Base-by-base conservation (phyloP, 768 basidiomycete genomes). In the Lactifluus hygrophoroides region DNA sequence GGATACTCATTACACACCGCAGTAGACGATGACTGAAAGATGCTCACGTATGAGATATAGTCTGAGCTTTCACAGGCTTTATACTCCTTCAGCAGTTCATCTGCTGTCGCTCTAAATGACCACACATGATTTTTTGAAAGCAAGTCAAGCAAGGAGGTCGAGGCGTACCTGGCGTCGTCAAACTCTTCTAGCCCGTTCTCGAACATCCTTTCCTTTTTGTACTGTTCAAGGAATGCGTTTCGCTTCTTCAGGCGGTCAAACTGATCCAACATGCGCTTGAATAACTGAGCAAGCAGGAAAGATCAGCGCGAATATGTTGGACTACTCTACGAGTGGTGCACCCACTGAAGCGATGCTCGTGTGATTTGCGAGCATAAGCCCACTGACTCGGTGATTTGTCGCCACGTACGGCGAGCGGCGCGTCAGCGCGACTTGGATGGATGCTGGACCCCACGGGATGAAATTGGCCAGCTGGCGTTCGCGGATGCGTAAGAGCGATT, bases 401-500 rank as follows among this genome's bases (percentile, higher is more conserved):
- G 83, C 78, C 53, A 96, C 75, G 67, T 95, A 95, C 6, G 93
- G 94, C 16, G 91, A 94, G 66, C 82, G 85, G 57, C 90, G 85
- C 1, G 94, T 96, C 59, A 97, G 74, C 5, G 96, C 95, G 7
- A 99, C 95, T 72, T 99, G 96, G 66, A 96, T 95, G 35, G 93
- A 94, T 5, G 94, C 94, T 0, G 96, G 96, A 13, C 96, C 96
- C 96, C 96, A 99, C 6, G 96, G 96, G 62, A 99, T 97, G 70
- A 99, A 98, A 68, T 90, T 94, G 16, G 96, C 96, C 25, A 98
- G 78, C 66, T 96, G 91, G 27, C 96, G 83, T 73, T 99, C 96
- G 42, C 96, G 86, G 66, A 99, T 98, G 10, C 96, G 86, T 25
- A 99, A 80, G 21, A 99, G 77, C 9, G 94, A 95, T 82, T 98